Evolutionary conservation across 2,329 filamentous ascomycete species (phyloP).

Genomic region (Sarocladiaceae sp.): DNA sequence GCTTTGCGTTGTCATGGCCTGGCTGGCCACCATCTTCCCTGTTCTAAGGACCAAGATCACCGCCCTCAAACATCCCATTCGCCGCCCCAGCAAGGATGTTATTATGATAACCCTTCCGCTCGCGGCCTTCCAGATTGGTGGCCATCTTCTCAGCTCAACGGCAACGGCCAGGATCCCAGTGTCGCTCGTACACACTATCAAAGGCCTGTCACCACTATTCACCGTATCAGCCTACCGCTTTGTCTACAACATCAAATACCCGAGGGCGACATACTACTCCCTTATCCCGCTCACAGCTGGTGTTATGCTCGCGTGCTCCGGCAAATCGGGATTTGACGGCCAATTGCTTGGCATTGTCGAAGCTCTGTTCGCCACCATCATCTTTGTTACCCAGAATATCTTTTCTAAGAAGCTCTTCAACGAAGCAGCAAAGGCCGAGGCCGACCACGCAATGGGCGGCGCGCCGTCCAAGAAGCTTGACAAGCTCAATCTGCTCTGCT

Average conservation of each 20-base stretch:
- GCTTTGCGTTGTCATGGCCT: constrained; percentile 78
- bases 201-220: constrained; percentile 91
- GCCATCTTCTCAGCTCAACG: constrained; percentile 89
- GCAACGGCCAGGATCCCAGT: constrained; percentile 94
- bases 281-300: constrained; percentile 87
- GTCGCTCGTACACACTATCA: constrained; percentile 96
- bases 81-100: constrained; percentile 74
- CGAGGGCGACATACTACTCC: constrained; percentile 79
- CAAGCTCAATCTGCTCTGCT: constrained; percentile 94
- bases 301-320: constrained; percentile 95
- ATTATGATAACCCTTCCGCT: constrained; percentile 86
- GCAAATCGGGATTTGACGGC: constrained; percentile 62
- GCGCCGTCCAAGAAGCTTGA: constrained; percentile 75
- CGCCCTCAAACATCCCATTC: constrained; percentile 78
- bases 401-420: constrained; percentile 98
- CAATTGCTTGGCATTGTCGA: constrained; percentile 88
- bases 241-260: constrained; percentile 85
- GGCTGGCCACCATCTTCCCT: constrained; percentile 70
- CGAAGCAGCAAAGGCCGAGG: constrained; percentile 80
- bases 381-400: constrained; percentile 98
- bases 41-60: constrained; percentile 67
- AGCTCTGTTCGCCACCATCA: constrained; percentile 82
- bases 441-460: constrained; percentile 53
- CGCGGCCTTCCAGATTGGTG: constrained; percentile 87
- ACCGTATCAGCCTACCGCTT: constrained; percentile 91